Base-by-base conservation (phyloP, 177 flowering plant species). In the Vitis hybrid region DNA sequence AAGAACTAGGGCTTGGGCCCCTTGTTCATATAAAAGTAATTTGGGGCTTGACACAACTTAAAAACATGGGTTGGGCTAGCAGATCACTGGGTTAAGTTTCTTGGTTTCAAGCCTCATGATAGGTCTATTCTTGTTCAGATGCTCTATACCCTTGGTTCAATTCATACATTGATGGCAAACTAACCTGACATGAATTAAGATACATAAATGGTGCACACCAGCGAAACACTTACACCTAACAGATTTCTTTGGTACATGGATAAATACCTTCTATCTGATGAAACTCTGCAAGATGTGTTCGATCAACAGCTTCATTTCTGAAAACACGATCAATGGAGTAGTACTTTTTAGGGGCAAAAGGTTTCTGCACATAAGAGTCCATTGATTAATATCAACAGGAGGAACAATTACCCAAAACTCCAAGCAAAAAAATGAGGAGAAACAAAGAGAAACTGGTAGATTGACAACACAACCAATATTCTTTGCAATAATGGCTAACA, bases 241-340 rank as follows among this genome's bases (percentile, higher is more conserved):
- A 50, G 2, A 33, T 24, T 4, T 17, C 58, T n/a, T 56, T 7
- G 13, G 54, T 58, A 52, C 59, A 54, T 54, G 12, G 4, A 59
- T 18, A 24, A 3, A 59, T 83, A 91, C 98, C 99, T 91, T 96
- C 99, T 68, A 96, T 91, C 84, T 96, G 99, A 74, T 96, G 97
- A 73, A 96, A 96, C 80, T 96, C 99, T 11, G 99, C 98, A 67
- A 96, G 95, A 86, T 96, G 99, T 12, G 99, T 96, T 64, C 97
- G 83, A 76, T 96, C 99, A 0, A 96, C 99, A 18, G 99, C 97
- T 86, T 96, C 99, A 85, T 96, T 96, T 82, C 99, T 83, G 84
- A 94, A 96, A 58, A 96, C 98, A 17, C 99, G 95, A 71, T 94
- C 99, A n/a, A 96, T 94, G 11, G 97, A 94, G 74, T 87, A 96